Evolutionary conservation across 805 yeast species (phyloP).

Genomic region (Cyberlindnera saturnus): DNA sequence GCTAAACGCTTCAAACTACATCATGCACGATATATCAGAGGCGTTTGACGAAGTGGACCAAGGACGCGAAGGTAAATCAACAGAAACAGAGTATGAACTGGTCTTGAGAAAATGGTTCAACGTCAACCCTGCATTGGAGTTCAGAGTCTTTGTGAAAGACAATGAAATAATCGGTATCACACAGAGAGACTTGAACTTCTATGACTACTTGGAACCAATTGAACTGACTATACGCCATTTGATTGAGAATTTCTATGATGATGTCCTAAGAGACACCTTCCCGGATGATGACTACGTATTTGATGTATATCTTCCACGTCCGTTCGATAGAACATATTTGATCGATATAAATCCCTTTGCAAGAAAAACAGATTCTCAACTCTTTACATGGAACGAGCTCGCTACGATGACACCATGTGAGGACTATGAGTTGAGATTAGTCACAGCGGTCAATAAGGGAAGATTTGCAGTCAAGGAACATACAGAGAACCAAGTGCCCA

Average conservation of each 20-base stretch:
- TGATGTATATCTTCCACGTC: constrained; percentile 80
- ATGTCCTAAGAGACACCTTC: constrained; percentile 40
- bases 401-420: constrained; percentile 18
- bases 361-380: constrained; percentile 67
- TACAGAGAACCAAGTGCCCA: constrained; percentile 87
- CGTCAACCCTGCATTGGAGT: constrained; percentile 86
- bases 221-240: constrained; percentile 39
- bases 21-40: constrained; percentile 75
- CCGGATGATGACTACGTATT: constrained; percentile 56
- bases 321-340: constrained; percentile 57
- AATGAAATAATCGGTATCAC: constrained; percentile 62
- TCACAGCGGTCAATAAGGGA: constrained; percentile 63
- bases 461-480: constrained; percentile 78
- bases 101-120: constrained; percentile 79
- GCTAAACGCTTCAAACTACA: constrained; percentile 81
- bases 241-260: constrained; percentile 51
- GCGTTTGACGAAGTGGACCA: constrained; percentile 48
- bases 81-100: constrained; percentile 45
- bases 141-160: constrained; percentile 74
- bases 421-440: constrained; percentile 52
- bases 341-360: constrained; percentile 86
- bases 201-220: constrained; percentile 57
- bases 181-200: constrained; percentile 84
- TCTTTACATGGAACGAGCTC: constrained; percentile 84
- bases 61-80: constrained; percentile 4